These are phyloP conservation scores for Skeletonema potamos DNA, from an alignment of 108 stramenopile species.

Conservation along the genomic window DNA sequence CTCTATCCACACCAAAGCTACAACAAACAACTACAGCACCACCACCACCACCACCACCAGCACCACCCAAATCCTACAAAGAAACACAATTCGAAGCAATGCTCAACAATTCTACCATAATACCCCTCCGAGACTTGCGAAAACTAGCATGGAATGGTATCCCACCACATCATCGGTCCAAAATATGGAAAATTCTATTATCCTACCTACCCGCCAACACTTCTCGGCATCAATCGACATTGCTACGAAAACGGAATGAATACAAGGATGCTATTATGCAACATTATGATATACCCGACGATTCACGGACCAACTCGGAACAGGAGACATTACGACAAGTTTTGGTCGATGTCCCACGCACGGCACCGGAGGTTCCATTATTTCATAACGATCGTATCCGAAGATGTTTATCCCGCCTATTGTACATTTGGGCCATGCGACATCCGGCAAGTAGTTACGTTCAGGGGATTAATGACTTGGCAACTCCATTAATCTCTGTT, in stretches of 20 bases:
- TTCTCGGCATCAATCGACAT: constrained; percentile 53
- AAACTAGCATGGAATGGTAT: constrained; percentile 84
- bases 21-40: background rate
- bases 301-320: constrained; percentile 82
- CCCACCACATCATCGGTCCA: constrained; percentile 64
- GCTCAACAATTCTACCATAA: constrained; percentile 46
- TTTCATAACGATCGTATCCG: constrained; percentile 93
- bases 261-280: constrained; percentile 81
- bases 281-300: constrained; percentile 86
- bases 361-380: constrained; percentile 88
- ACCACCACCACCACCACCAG: background rate
- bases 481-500: constrained; percentile 90
- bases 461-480: constrained; percentile 98
- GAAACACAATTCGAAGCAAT: constrained; percentile 65
- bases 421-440: constrained; percentile 98
- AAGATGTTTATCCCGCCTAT: constrained; percentile 71
- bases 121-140: constrained; percentile 65
- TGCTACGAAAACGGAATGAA: constrained; percentile 76
- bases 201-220: constrained; percentile 82
- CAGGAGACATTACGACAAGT: constrained; percentile 96
- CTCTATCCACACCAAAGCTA: background rate
- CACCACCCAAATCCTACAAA: constrained; percentile 52
- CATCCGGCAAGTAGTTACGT: constrained; percentile 96
- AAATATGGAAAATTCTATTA: constrained; percentile 77
- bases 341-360: constrained; percentile 96